Percentiles rank a stretch among this genome's conserved stretches.
phyloP scores from a whole-genome alignment of 805 yeast species.

The Isabelozyma heimii region DNA sequence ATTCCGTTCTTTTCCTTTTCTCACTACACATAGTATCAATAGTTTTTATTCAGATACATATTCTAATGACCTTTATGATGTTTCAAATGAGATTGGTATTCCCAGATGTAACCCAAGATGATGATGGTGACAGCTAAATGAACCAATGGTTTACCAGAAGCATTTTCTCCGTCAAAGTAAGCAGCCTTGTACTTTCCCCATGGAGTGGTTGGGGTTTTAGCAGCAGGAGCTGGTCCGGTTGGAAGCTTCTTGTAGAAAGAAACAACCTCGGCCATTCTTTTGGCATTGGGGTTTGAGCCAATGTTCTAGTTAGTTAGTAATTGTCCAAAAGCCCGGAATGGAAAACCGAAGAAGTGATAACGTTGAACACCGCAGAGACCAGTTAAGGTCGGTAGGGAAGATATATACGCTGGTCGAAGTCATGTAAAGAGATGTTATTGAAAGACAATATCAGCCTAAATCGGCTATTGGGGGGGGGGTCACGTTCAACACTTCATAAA shows the following conservation, averaged over 20 bases:
- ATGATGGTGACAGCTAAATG: slow-evolving; percentile 72
- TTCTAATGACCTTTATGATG: slow-evolving; percentile 28
- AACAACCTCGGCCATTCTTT: slow-evolving; percentile 93
- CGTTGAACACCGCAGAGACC: too few relatives aligned
- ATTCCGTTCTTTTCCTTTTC: not conserved
- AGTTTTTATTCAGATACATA: not conserved
- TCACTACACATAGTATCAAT: not conserved
- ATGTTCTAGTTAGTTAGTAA: slow-evolving; percentile 58
- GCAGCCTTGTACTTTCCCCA: slow-evolving; percentile 80
- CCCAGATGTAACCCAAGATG: slow-evolving; percentile 82
- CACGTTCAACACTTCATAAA: too few relatives aligned
- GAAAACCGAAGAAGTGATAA: too few relatives aligned
- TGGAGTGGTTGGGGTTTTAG: slow-evolving; percentile 63
- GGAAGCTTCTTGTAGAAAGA: slow-evolving; percentile 95
- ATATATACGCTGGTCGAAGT: too few relatives aligned
- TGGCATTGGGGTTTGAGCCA: slow-evolving; percentile 94
- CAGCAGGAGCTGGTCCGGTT: slow-evolving; percentile 82
- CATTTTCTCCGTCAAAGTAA: slow-evolving; percentile 80
- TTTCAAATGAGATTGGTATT: slow-evolving; percentile 84
- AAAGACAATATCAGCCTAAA: too few relatives aligned
- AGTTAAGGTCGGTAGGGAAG: too few relatives aligned
- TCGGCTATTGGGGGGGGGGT: too few relatives aligned
- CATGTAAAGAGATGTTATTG: too few relatives aligned
- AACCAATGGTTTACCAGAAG: slow-evolving; percentile 77
- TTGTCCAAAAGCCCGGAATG: too few relatives aligned